These are phyloP conservation scores for Trichoderma sp. DNA, from an alignment of 2,329 filamentous ascomycete genomes.

Conservation along the genomic window DNA sequence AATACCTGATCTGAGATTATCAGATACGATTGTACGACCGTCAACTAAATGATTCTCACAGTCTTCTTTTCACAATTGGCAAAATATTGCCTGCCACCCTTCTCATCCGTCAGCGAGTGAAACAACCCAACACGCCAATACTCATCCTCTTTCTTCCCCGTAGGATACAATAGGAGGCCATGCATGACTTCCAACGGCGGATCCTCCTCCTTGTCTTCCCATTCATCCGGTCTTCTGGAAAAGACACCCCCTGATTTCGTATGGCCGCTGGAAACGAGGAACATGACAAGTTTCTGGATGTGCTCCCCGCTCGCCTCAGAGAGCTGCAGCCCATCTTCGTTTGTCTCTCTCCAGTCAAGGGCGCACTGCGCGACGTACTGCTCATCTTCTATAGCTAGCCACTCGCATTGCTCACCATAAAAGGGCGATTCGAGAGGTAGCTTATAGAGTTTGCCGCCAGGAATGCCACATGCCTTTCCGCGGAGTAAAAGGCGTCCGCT, in stretches of 20 bases:
- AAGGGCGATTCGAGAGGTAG: neutral
- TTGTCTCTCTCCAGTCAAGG: neutral
- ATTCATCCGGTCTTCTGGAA: neutral
- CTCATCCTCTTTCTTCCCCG: neutral
- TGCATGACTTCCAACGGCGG: neutral
- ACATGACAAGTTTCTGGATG: neutral
- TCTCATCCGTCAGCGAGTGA: neutral
- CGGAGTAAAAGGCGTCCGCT: neutral
- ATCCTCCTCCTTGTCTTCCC: neutral
- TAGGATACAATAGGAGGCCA: neutral
- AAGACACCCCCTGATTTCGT: neutral
- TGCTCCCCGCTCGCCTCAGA: neutral
- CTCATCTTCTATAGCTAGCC: neutral
- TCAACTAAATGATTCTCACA: neutral
- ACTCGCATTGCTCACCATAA: neutral
- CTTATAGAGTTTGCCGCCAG: neutral
- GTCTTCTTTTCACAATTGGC: neutral
- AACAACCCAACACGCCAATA: neutral
- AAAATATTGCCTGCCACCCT: neutral
- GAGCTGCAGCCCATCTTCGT: neutral
- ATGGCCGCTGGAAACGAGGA: neutral
- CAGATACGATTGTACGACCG: neutral
- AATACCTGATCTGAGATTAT: neutral
- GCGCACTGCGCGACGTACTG: conserved; percentile 6
- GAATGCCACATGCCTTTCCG: neutral